A percentile compares a stretch with the other conserved stretches of the same genome.
Conservation (phyloP, 176 grass and related monocot genomes). For the Oryza coarctata region DNA sequence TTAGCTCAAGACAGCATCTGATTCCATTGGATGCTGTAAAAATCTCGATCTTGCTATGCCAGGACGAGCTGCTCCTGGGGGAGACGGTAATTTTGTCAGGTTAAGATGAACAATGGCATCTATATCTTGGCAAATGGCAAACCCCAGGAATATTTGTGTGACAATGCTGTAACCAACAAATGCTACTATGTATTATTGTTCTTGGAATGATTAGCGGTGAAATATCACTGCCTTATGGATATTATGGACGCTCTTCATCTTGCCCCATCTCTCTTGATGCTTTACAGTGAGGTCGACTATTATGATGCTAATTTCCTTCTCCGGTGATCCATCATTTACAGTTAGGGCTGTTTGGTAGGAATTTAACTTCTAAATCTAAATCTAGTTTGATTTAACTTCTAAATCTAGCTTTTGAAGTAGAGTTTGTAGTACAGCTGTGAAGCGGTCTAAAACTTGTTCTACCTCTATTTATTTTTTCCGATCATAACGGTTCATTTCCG, state of each 20-base stretch:
- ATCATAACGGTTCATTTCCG: no score
- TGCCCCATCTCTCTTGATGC: not conserved
- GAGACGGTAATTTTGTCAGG: slow-evolving; percentile 20
- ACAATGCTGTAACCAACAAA: slow-evolving; percentile 28
- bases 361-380: no score
- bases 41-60: not conserved
- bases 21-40: slow-evolving; percentile 33
- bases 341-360: no score
- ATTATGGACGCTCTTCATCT: slow-evolving; percentile 1
- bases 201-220: slow-evolving; percentile 35
- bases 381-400: no score
- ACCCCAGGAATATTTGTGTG: slow-evolving; percentile 8
- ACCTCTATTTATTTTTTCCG: no score
- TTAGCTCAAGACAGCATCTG: slow-evolving; percentile 9
- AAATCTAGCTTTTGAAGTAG: no score
- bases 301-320: not conserved
- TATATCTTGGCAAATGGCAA: slow-evolving; percentile 26
- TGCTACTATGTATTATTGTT: slow-evolving; percentile 38
- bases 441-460: no score
- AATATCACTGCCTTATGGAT: slow-evolving; percentile 33
- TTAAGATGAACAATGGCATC: slow-evolving; percentile 5
- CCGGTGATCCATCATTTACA: not conserved
- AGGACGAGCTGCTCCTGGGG: not conserved
- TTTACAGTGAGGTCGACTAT: not conserved
- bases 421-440: no score